A percentile compares a stretch with the other conserved stretches of the same genome.
Conservation (phyloP, 2,329 filamentous ascomycete genomes). For the Pyricularia pennisetigena region DNA sequence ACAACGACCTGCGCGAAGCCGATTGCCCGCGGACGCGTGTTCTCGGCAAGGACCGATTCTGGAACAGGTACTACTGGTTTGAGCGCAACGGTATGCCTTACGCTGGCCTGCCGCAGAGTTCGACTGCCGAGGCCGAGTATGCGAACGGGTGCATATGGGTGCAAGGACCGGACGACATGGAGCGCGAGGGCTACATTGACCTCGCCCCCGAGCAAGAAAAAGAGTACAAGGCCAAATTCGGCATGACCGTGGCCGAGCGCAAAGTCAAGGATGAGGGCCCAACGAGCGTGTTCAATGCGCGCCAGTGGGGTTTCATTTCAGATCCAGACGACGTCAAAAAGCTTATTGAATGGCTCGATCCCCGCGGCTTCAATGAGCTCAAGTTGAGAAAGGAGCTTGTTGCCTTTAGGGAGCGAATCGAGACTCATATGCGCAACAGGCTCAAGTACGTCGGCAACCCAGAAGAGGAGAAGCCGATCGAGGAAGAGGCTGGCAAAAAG, state of each 20-base stretch:
- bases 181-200: conserved; percentile 79
- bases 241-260: conserved; percentile 75
- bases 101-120: conserved; percentile 76
- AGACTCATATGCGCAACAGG: conserved; percentile 70
- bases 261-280: conserved; percentile 77
- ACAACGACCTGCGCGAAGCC: conserved; percentile 88
- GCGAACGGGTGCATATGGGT: conserved; percentile 92
- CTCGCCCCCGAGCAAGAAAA: conserved; percentile 59
- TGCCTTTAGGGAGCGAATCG: conserved; percentile 65
- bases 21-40: conserved; percentile 85
- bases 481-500: conserved; percentile 23
- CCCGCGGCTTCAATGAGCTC: conserved; percentile 74
- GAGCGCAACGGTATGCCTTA: conserved; percentile 98
- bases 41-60: conserved; percentile 90
- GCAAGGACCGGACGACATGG: conserved; percentile 85
- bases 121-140: conserved; percentile 77
- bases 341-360: conserved; percentile 81
- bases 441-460: conserved; percentile 54
- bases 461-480: conserved; percentile 22
- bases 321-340: conserved; percentile 68
- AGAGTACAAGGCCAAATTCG: conserved; percentile 67
- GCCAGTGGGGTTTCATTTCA: conserved; percentile 87
- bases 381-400: conserved; percentile 82
- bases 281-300: conserved; percentile 66
- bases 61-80: conserved; percentile 99